phyloP scores from a whole-genome alignment of 1,284 basidiomycete genomes.

The Cutaneotrichosporon dermatis region DNA sequence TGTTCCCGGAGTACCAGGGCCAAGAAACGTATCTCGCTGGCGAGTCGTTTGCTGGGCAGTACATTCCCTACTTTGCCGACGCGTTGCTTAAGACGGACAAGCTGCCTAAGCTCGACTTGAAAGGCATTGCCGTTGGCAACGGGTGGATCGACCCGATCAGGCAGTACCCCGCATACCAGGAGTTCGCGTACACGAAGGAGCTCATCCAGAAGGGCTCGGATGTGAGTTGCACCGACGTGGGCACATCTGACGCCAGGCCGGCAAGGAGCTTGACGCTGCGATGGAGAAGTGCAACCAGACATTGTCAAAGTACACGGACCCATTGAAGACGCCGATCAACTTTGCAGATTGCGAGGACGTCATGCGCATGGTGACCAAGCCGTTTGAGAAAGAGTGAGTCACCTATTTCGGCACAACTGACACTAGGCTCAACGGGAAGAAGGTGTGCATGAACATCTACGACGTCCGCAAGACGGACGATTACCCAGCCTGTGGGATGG shows the following conservation, averaged over 20 bases:
- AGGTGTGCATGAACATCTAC: constrained; percentile 89
- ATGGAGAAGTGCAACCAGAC: constrained; percentile 63
- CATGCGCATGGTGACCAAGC: constrained; percentile 59
- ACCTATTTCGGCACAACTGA: constrained; percentile 1
- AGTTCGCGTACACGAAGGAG: constrained; percentile 76
- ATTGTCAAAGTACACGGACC: constrained; percentile 49
- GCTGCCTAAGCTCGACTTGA: constrained; percentile 55
- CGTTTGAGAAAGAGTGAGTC: constrained; percentile 63
- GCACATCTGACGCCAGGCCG: constrained; percentile 52
- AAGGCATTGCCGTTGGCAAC: constrained; percentile 88
- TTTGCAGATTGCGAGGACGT: constrained; percentile 64
- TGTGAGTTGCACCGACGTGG: constrained; percentile 49
- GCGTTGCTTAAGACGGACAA: constrained; percentile 65
- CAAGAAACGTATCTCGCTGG: constrained; percentile 92
- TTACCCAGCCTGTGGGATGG: constrained; percentile 90
- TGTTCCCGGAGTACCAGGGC: constrained; percentile 81
- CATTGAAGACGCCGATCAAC: constrained; percentile 57
- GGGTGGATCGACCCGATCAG: constrained; percentile 89
- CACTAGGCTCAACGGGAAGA: constrained; percentile 62
- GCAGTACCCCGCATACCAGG: constrained; percentile 87
- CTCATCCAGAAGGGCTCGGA: constrained; percentile 69
- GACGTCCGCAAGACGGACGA: constrained; percentile 84
- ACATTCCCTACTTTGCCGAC: constrained; percentile 90
- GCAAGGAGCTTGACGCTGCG: constrained; percentile 59
- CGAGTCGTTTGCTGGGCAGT: constrained; percentile 98